Base-by-base conservation (phyloP, 2,329 filamentous ascomycete species). In the Diaporthe citrichinensis region DNA sequence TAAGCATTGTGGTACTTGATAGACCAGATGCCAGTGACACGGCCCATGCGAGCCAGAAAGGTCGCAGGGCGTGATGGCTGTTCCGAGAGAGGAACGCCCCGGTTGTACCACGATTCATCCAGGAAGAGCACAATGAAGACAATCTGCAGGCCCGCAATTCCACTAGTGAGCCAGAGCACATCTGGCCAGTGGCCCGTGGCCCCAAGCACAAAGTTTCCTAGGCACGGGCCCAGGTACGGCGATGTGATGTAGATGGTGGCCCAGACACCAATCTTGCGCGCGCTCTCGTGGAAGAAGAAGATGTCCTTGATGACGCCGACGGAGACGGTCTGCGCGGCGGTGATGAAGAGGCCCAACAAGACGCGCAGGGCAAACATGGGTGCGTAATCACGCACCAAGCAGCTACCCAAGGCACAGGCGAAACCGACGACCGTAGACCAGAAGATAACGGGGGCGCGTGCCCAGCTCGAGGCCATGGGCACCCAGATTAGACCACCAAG, bases 251-350 rank as follows among this genome's bases (percentile, higher is more conserved):
- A 78, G 3, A 73, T 72, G 10, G 72, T 67, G 53, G 80, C 80
- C 81, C 81, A 83, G 58, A 83, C 65, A 71, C 80, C 80, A 65
- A 83, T 81, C 74, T 83, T 83, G 61, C 82, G 78, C 1, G 82
- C 84, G 68, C 85, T 83, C 76, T 87, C 83, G 74, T 88, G 86
- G 79, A 86, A 86, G 81, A 86, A 88, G 81, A 86, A 88, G 77
- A 87, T 81, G 78, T 88, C 87, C 74, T 87, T 85, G 76, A 86
- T 83, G 62, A 68, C 12, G 31, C 9, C 62, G 78, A 83, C 71
- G 28, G 67, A 72, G 49, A 78, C 71, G 31, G 77, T 76, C 53
- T 89, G 89, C 1, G 86, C 84, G 57, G 85, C 85, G 39, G 88
- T 82, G 1, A 84, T 87, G 17, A 87, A 86, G 0, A 87, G 87